phyloP scores from a whole-genome alignment of 2,329 filamentous ascomycete species.

The Ustulina deusta region DNA sequence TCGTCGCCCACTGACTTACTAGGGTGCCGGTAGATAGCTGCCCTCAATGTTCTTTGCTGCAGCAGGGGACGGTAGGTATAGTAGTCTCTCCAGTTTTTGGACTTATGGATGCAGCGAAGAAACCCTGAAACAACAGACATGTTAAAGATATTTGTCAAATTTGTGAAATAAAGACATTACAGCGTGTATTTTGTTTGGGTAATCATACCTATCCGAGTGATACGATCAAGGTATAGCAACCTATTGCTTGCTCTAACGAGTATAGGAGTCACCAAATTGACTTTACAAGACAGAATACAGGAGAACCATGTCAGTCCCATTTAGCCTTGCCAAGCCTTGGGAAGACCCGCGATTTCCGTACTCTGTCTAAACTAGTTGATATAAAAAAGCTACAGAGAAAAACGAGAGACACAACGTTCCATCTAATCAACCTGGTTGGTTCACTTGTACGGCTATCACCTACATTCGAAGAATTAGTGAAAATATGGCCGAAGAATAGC shows the following conservation, averaged over 20 bases:
- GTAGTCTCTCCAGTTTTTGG: background rate
- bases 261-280: background rate
- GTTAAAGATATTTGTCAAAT: background rate
- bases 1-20: background rate
- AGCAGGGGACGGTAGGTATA: background rate
- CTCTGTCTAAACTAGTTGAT: background rate
- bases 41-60: background rate
- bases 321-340: background rate
- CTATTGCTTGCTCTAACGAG: background rate
- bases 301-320: background rate
- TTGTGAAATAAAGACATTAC: background rate
- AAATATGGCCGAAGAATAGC: background rate
- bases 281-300: background rate
- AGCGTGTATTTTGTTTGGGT: background rate
- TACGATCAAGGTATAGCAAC: background rate
- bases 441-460: background rate
- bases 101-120: constrained; percentile 1
- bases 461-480: too few relatives aligned
- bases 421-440: background rate
- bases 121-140: background rate
- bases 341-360: background rate
- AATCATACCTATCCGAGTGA: background rate
- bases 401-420: constrained; percentile 10
- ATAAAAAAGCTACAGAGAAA: background rate
- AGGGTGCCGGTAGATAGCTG: background rate